Base-by-base conservation (phyloP, 306 rosid genomes). In the Neltuma alba region DNA sequence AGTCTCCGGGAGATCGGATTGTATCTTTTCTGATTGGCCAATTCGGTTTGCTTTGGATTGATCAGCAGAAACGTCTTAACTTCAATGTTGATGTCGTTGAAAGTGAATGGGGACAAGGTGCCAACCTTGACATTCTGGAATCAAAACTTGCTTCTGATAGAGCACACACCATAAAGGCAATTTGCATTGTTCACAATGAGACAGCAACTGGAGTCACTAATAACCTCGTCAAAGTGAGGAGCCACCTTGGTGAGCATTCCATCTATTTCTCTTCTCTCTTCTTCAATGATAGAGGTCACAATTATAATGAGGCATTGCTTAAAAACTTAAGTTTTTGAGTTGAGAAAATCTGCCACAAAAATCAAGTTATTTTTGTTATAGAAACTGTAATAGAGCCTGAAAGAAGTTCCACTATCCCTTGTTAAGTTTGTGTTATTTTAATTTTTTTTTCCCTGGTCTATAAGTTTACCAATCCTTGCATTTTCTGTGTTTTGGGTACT, bases 21-120 rank as follows among this genome's bases (percentile, higher is more conserved):
- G 92, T 94, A 14, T 91, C 97, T 8, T 95, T 95, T 85, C 88
- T 89, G 80, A 95, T 95, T 34, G 99, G 99, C 21, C 99, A 95
- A 73, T 95, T 95, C 90, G 92, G 99, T 86, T 85, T 95, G 90
- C 98, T 95, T 42, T 95, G 99, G 99, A 92, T 95, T 42, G 99
- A 95, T 88, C 99, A 95, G 91, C 99, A 94, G 79, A 93, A 94
- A 78, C 97, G 99, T 67, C 95, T 94, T 25, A 92, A 92, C 12
- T 94, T 92, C 84, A 87, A 94, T 0, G 99, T 94, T 7, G 99
- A 94, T 79, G 99, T 94, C 23, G 84, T 94, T 0, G 99, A 94
- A 80, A 94, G 99, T 81, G 99, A 94, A 0, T 94, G 99, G 99
- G 99, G 99, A 44, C 87, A 80, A 63, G 99, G 99, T 18, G 99